Conservation (phyloP, 768 basidiomycete genomes). For the Mrakia hoshinonis region DNA sequence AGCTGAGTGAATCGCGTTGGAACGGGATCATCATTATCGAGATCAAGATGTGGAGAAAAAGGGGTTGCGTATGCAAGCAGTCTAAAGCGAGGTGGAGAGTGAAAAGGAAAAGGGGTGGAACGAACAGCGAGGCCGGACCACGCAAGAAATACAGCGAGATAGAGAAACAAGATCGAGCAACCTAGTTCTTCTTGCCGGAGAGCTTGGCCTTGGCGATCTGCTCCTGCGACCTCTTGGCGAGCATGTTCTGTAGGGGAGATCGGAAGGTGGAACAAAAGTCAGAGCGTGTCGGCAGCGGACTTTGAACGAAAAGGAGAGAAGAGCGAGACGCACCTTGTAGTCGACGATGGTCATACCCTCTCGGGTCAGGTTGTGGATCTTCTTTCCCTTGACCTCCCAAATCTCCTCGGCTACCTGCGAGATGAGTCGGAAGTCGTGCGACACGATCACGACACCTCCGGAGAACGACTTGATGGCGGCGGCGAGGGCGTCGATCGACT, state of each 20-base stretch:
- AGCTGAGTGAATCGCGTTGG: background rate
- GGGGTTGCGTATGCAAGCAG: background rate
- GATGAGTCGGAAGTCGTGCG: slow-evolving; percentile 98
- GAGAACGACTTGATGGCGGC: slow-evolving; percentile 91
- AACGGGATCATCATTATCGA: background rate
- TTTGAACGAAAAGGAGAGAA: background rate
- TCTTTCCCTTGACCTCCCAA: slow-evolving; percentile 95
- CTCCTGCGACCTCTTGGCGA: slow-evolving; percentile 29
- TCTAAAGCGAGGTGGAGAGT: too few relatives aligned
- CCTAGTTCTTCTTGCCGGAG: slow-evolving; percentile 21
- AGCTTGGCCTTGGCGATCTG: slow-evolving; percentile 30
- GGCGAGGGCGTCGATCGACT: slow-evolving; percentile 92
- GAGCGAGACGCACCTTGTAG: slow-evolving; percentile 53
- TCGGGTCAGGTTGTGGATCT: slow-evolving; percentile 85
- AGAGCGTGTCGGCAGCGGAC: background rate
- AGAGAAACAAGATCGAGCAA: background rate
- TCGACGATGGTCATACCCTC: slow-evolving; percentile 81
- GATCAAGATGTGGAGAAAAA: background rate
- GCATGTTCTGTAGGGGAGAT: slow-evolving; percentile 2
- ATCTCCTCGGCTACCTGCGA: slow-evolving; percentile 96
- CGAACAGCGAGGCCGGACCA: background rate
- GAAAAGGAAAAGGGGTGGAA: slow-evolving; percentile 3
- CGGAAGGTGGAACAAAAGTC: background rate
- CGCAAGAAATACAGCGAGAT: background rate
- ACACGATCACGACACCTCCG: slow-evolving; percentile 98